Evolutionary conservation across 1,139 yeast genomes (phyloP).

Genomic region (Taphrina communis): DNA sequence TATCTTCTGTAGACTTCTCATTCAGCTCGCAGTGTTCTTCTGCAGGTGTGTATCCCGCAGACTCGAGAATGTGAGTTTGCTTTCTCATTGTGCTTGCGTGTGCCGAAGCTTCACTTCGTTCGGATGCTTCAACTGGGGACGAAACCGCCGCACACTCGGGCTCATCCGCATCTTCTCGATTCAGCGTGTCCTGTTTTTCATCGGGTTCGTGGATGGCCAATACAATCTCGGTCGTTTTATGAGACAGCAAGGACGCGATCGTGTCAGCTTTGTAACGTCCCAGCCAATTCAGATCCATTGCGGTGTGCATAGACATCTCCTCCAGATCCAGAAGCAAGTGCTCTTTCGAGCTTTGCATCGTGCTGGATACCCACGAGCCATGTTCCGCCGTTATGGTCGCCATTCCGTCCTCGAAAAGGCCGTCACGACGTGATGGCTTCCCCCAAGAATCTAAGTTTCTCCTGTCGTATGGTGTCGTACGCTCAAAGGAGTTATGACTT

Average conservation of each 20-base stretch:
- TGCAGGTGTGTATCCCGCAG: background rate
- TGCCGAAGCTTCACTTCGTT: background rate
- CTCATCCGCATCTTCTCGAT: background rate
- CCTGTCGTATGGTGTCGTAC: no score
- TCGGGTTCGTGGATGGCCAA: background rate
- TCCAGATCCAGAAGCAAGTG: background rate
- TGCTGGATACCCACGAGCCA: background rate
- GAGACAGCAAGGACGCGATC: constrained; percentile 4
- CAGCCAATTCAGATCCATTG: constrained; percentile 31
- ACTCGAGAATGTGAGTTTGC: background rate
- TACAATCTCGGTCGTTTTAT: background rate
- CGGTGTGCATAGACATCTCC: constrained; percentile 26
- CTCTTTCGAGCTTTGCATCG: background rate
- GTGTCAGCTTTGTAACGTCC: background rate
- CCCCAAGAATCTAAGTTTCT: no score
- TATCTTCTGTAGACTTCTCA: background rate
- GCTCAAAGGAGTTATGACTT: no score
- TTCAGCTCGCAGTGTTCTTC: background rate
- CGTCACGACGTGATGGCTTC: no score
- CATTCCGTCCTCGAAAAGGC: background rate
- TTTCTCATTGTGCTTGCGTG: background rate
- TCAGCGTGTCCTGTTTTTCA: background rate
- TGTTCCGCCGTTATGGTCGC: background rate
- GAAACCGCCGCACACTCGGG: background rate
- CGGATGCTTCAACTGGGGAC: background rate